Base-by-base conservation (phyloP, 2,329 filamentous ascomycete genomes). In the Diplodia mutila region DNA sequence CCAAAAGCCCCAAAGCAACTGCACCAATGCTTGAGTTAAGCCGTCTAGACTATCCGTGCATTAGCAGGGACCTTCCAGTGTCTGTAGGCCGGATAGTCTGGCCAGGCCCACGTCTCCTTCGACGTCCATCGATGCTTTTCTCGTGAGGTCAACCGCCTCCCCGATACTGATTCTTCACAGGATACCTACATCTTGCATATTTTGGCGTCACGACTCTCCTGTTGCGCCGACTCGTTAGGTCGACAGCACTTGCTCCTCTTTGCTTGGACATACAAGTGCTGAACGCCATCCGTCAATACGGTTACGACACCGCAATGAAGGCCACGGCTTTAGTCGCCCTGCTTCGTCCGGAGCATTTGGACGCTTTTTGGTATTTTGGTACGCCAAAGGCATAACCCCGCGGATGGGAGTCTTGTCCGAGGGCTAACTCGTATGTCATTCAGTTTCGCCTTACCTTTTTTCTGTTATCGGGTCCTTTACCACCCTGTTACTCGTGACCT, bases 311-410 rank as follows among this genome's bases (percentile, higher is more conserved):
- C 23, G 69, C 67, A 2, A 59, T 65, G 65, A 46, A 67, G 25
- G 69, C 69, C n/a, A 67, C 63, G 8, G 39, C 67, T 29, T 52
- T 69, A 8, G 69, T 70, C n/a, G 52, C 65, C 1, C 61, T 65
- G 34, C 61, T 70, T 7, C 64, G 69, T 8, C 69, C 63, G 18
- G 69, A 70, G 51, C 69, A 70, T 49, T 23, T 70, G 25, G 67
- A 70, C 21, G 59, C 63, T 11, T 70, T 70, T 61, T 70, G 69
- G 69, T 69, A 65, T 27, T 70, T 70, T 61, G 54, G 59, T 63
- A 51, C 12, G 59, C 49, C 21, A 3, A 11, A 11, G 21, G 23
- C 12, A 63, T 9, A n/a, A 4, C 3, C 18, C 16, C 46, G 37
- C 12, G 11, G 7, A 9, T 8, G 23, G 5, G 12, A 37, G 32